phyloP scores from a whole-genome alignment of 176 grass and related monocot genomes.

The Musa acuminata region DNA sequence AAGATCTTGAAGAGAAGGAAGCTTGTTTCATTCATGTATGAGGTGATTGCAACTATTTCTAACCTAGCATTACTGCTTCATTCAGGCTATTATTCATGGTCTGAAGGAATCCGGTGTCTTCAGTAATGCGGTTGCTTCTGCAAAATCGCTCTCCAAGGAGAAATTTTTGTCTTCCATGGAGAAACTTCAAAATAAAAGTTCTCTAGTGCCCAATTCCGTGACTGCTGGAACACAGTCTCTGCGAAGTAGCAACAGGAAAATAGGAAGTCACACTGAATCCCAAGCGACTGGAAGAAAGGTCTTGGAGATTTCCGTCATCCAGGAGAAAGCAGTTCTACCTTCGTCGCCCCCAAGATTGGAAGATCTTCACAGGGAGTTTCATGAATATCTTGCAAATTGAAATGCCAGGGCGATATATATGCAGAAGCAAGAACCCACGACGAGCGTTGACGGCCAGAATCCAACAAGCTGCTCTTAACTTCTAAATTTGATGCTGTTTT shows the following conservation, averaged over 20 bases:
- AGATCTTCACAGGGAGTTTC: constrained; percentile 26
- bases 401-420: neutral
- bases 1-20: neutral
- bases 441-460: neutral
- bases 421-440: neutral
- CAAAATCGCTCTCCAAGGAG: constrained; percentile 38
- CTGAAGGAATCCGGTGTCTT: constrained; percentile 87
- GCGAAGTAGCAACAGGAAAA: neutral
- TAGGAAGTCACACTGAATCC: constrained; percentile 19
- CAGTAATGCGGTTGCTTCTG: constrained; percentile 55
- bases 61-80: constrained; percentile 19
- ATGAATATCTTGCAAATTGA: neutral
- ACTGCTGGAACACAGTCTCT: constrained; percentile 7
- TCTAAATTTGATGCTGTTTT: neutral
- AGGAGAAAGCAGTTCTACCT: constrained; percentile 62
- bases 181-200: constrained; percentile 27
- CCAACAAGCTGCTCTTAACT: neutral
- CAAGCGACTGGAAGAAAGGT: constrained; percentile 65
- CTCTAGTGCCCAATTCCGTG: constrained; percentile 29
- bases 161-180: constrained; percentile 29
- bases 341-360: constrained; percentile 51
- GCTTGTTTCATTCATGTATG: neutral
- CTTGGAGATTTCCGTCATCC: constrained; percentile 38
- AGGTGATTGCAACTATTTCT: constrained; percentile 4
- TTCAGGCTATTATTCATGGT: constrained; percentile 85